Evolutionary conservation across 495 filamentous ascomycete genomes (phyloP), one percentile per base, ranked within the genome.

Genomic region (Penicillium psychrofluorescens): DNA sequence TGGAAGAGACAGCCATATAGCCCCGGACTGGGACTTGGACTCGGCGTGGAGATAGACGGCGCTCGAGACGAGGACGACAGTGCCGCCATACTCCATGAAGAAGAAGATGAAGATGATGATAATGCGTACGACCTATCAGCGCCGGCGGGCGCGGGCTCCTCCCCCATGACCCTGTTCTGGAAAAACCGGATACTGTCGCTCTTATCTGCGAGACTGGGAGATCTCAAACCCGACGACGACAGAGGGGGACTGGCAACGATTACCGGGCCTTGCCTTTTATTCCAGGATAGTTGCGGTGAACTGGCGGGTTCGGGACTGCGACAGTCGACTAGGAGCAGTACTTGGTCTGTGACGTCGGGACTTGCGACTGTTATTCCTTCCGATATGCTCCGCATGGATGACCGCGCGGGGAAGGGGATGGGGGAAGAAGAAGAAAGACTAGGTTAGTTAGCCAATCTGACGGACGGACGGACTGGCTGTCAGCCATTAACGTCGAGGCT

Each of bases 1-100:
- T 71, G 59, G 55, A 73, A 73, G 22, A 73, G 56, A 43, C 69
- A 73, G n/a, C 48, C 46, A 45, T 71, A 71, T 28, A 48, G 45
- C 29, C 54, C 47, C n/a, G 36, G 35, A 32, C 40, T 16, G 47
- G 16, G 37, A 11, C 28, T 43, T 8, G 29, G 6, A 29, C 14
- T 32, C 29, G 33, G 35, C 10, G 38, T 29, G 10, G 44, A 47
- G 15, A 16, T 1, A 1, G 35, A 31, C 12, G 35, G 14, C 2
- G 34, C 33, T 8, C 41, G 51, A 14, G 28, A 36, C 29, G 38
- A 27, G 22, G 50, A 45, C 12, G 50, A 45, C 15, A 52, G 44
- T 29, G 51, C 44, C 2, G 53, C 33, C 6, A 47, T 48, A 16
- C 44, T 43, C 49, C 56, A 56, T 34, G 13, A 29, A 28, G 30